Percentiles rank a stretch among this genome's conserved stretches.
Conservation (phyloP, 805 yeast genomes). For the Lipomyces orientalis region DNA sequence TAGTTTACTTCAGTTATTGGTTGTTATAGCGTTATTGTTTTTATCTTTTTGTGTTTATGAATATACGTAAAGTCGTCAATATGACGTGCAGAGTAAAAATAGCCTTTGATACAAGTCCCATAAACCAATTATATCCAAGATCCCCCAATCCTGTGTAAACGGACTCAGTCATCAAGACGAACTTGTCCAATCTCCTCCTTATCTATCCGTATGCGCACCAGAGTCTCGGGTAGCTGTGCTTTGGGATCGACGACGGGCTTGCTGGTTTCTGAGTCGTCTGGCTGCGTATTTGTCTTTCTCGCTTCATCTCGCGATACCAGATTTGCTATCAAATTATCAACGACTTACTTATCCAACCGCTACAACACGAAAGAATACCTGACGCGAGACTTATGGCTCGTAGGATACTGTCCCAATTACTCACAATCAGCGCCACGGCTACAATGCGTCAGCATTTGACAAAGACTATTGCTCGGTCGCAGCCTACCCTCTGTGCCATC, state of each 20-base stretch:
- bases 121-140: not conserved
- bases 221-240: conserved; percentile 29
- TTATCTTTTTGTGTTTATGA: conserved; percentile 1
- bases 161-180: not conserved
- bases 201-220: conserved; percentile 26
- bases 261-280: not conserved
- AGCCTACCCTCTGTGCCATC: conserved; percentile 34
- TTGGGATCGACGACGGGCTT: conserved; percentile 8
- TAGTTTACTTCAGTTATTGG: not conserved
- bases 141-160: not conserved
- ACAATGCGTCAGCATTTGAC: conserved; percentile 8
- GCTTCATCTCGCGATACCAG: conserved; percentile 15
- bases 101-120: not conserved
- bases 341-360: not conserved
- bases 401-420: conserved; percentile 35
- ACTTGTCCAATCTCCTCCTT: conserved; percentile 1
- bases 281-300: not conserved
- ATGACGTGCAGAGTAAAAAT: not conserved
- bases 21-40: not conserved
- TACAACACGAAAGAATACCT: conserved; percentile 12
- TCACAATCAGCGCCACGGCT: conserved; percentile 37
- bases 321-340: conserved; percentile 7
- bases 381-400: conserved; percentile 31
- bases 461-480: no score
- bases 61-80: not conserved